Percentiles rank a stretch among this genome's conserved stretches.
These are phyloP conservation scores for Piedraia hortae DNA, from an alignment of 2,329 filamentous ascomycete genomes.

Conservation along the genomic window DNA sequence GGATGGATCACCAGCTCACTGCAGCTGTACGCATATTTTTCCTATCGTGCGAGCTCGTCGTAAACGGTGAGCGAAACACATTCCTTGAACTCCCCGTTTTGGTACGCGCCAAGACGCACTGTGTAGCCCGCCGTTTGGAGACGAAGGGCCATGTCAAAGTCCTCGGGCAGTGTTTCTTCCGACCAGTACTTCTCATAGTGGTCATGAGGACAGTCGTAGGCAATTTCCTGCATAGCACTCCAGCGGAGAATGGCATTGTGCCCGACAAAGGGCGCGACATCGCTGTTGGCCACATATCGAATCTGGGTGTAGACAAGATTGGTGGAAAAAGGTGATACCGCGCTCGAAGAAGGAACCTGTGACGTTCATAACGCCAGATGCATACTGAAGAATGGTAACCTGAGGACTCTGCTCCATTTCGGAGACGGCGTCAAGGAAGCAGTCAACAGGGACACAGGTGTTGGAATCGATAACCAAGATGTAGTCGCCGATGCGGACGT, in stretches of 20 bases:
- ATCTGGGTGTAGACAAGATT: conserved; percentile 54
- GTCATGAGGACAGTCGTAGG: conserved; percentile 39
- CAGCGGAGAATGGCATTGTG: conserved; percentile 54
- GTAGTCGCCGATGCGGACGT: conserved; percentile 65
- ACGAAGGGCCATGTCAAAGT: conserved; percentile 59
- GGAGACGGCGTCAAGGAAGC: conserved; percentile 49
- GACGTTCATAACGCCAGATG: conserved; percentile 54
- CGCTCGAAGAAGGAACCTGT: conserved; percentile 34
- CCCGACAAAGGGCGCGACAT: conserved; percentile 56
- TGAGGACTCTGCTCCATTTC: conserved; percentile 60
- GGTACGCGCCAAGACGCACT: conserved; percentile 45
- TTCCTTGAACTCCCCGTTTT: conserved; percentile 53
- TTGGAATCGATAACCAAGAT: conserved; percentile 56
- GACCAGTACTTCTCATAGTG: conserved; percentile 55
- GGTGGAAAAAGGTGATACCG: conserved; percentile 17
- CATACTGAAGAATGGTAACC: conserved; percentile 54
- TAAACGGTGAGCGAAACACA: conserved; percentile 65
- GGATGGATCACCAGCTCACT: conserved; percentile 63
- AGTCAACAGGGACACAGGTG: conserved; percentile 51
- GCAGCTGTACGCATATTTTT: conserved; percentile 67
- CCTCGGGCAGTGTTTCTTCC: conserved; percentile 52
- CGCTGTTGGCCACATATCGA: conserved; percentile 46
- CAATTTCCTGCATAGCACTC: conserved; percentile 47
- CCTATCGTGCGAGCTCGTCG: conserved; percentile 61
- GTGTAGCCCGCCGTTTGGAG: conserved; percentile 46